Evolutionary conservation across 352 stramenopile species (phyloP).

Genomic region (Lagenidium giganteum): DNA sequence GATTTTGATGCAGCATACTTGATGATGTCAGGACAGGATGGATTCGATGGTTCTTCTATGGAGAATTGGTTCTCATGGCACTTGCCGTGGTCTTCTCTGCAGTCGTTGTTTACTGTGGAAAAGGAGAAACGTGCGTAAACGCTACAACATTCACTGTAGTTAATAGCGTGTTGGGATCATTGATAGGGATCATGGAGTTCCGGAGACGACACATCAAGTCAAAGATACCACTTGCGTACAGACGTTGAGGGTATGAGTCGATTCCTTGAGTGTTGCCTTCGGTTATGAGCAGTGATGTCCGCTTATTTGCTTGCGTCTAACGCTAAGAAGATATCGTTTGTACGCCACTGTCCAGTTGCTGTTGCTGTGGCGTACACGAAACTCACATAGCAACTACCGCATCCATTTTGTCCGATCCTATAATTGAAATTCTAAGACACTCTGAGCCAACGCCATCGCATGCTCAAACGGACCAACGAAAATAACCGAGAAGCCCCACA

Average conservation of each 20-base stretch:
- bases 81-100: slow-evolving; percentile 18
- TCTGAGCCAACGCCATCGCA: no score
- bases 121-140: slow-evolving; percentile 18
- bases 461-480: no score
- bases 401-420: slow-evolving; percentile 4
- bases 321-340: slow-evolving; percentile 17
- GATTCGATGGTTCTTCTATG: slow-evolving; percentile 14
- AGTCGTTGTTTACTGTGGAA: slow-evolving; percentile 17
- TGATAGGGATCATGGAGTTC: slow-evolving; percentile 20
- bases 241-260: slow-evolving; percentile 18
- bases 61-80: slow-evolving; percentile 19
- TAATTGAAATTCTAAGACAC: no score
- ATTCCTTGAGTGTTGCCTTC: slow-evolving; percentile 20
- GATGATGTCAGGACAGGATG: slow-evolving; percentile 22
- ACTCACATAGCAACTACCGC: no score
- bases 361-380: slow-evolving; percentile 14
- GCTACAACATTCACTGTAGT: slow-evolving; percentile 17
- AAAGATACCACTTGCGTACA: slow-evolving; percentile 22
- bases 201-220: slow-evolving; percentile 12
- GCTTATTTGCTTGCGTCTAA: slow-evolving; percentile 15
- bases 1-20: slow-evolving; percentile 19
- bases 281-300: slow-evolving; percentile 12
- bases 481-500: no score
- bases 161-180: slow-evolving; percentile 16
- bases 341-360: slow-evolving; percentile 15